Evolutionary conservation across 805 yeast species (phyloP).

Genomic region (Lachancea mirantina): DNA sequence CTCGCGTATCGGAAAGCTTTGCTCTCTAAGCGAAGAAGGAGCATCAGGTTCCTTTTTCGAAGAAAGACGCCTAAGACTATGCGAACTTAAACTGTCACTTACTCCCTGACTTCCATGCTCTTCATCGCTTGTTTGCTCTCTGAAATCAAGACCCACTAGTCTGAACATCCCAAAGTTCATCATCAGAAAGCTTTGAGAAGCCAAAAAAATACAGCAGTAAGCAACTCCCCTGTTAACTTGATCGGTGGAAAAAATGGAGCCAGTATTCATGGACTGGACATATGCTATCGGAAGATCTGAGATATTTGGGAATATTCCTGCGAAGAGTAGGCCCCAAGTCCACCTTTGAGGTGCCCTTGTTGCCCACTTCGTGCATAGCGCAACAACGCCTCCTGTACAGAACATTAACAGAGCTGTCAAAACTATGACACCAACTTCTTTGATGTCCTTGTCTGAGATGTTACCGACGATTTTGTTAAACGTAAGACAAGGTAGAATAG

Average conservation of each 20-base stretch:
- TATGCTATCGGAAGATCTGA: slow-evolving; percentile 85
- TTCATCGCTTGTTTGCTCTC: slow-evolving; percentile 23
- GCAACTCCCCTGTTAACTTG: slow-evolving; percentile 71
- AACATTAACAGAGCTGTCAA: slow-evolving; percentile 42
- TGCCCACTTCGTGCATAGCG: slow-evolving; percentile 35
- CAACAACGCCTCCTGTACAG: slow-evolving; percentile 38
- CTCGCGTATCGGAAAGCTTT: too few relatives aligned
- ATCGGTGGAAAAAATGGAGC: slow-evolving; percentile 44
- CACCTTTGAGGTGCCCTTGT: slow-evolving; percentile 64
- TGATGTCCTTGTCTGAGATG: slow-evolving; percentile 60
- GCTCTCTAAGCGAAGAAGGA: too few relatives aligned
- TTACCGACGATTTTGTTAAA: slow-evolving; percentile 65
- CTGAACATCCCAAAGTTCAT: slow-evolving; percentile 73
- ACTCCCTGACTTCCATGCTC: too few relatives aligned
- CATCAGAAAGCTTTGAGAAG: slow-evolving; percentile 57
- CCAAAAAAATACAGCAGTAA: slow-evolving; percentile 65
- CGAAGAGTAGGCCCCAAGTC: slow-evolving; percentile 68
- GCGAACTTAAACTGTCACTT: too few relatives aligned
- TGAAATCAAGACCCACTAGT: slow-evolving; percentile 64
- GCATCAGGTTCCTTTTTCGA: too few relatives aligned
- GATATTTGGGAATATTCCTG: slow-evolving; percentile 71
- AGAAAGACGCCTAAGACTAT: too few relatives aligned
- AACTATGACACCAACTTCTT: slow-evolving; percentile 58
- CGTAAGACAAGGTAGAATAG: slow-evolving; percentile 67
- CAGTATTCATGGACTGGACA: slow-evolving; percentile 59